Evolutionary conservation across 768 basidiomycete genomes (phyloP), one percentile per base, ranked within the genome.

Genomic region (Boletellus ananiceps): DNA sequence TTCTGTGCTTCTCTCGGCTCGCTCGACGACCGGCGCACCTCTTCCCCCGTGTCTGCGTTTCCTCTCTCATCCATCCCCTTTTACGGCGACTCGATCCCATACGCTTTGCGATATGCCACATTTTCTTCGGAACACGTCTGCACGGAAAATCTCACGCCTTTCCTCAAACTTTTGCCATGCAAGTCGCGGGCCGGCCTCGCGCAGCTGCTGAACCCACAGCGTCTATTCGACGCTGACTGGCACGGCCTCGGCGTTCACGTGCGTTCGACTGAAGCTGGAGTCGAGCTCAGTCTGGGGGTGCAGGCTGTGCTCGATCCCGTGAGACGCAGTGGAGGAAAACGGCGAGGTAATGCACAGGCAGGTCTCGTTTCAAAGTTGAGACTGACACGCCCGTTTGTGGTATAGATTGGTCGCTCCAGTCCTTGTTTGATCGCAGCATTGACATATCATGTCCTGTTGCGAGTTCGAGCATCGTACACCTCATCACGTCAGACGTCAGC

Each of bases 111-210:
- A 51, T 85, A 93, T 57, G 89, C 87, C 2, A 80, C 81, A 8
- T 77, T 87, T 16, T 86, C 88, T 7, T 88, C 84, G 3, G 90
- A 94, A 62, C 75, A 84, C 57, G 88, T 97, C n/a, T 99, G 95
- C 63, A 98, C 95, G 5, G 96, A 98, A 64, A 97, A 97, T 61
- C 73, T 98, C 8, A 97, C 95, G 0, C 95, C 96, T 0, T 96
- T 98, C 70, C 76, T 97, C 50, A 93, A 95, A 63, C 81, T 97
- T 9, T 73, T 98, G 1, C 96, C 96, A 0, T 98, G 95, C 74
- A 91, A 96, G 62, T 83, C 88, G 5, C 71, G 77, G 16, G 91
- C 93, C 0, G 94, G 96, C 12, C 76, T 97, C 18, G 88, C 92
- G 0, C 74, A 69, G 14, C 75, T 97, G 19, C 73, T 98, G 38